These are phyloP conservation scores for Ostreobium quekettii DNA, from an alignment of 139 green algal genomes.

Conservation along the genomic window DNA sequence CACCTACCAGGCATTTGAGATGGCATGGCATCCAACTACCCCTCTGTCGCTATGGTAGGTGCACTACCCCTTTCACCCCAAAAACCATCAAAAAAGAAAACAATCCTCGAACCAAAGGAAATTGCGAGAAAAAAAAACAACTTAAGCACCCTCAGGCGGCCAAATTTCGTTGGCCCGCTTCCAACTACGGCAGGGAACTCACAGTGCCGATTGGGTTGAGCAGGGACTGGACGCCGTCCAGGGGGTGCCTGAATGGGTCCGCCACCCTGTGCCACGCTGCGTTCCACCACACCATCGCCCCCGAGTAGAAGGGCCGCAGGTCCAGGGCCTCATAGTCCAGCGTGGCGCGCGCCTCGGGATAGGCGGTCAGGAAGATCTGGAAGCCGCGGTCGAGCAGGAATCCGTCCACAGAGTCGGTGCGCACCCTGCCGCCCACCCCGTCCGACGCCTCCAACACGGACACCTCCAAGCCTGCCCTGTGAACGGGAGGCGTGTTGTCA, in stretches of 20 bases:
- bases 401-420: conserved; percentile 85
- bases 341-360: conserved; percentile 38
- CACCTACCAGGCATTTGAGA: too few relatives aligned
- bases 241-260: conserved; percentile 25
- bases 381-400: conserved; percentile 95
- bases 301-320: conserved; percentile 86
- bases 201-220: conserved; percentile 74
- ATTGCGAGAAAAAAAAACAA: too few relatives aligned
- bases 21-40: too few relatives aligned
- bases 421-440: conserved; percentile 80
- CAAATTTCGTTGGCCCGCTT: too few relatives aligned
- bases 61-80: too few relatives aligned
- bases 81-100: too few relatives aligned
- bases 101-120: too few relatives aligned
- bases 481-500: too few relatives aligned
- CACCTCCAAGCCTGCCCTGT: too few relatives aligned
- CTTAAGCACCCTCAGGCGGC: too few relatives aligned
- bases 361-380: conserved; percentile 94
- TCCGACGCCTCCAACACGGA: conserved; percentile 77
- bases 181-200: too few relatives aligned
- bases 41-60: too few relatives aligned
- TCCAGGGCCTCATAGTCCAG: conserved; percentile 81
- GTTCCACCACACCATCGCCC: conserved; percentile 64
- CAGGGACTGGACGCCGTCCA: conserved; percentile 67
- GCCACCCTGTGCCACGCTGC: conserved; percentile 48